Evolutionary conservation across 2,329 filamentous ascomycete genomes (phyloP).

Genomic region (Clarireedia paspali): DNA sequence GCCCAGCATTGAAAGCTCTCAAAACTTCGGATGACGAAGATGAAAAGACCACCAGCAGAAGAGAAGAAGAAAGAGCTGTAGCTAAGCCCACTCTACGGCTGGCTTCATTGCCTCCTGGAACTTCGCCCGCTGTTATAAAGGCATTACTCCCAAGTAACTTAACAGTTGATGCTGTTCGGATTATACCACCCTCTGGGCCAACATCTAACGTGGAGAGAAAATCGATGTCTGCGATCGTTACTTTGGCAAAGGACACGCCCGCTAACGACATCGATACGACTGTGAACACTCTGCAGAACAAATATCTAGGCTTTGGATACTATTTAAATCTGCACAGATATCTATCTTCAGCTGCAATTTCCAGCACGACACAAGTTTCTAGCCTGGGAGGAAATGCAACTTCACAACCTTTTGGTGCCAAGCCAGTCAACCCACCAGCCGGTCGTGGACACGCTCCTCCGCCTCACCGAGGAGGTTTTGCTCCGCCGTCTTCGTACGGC

Average conservation of each 20-base stretch:
- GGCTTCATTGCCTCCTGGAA: slow-evolving; percentile 52
- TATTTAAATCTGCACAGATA: slow-evolving; percentile 75
- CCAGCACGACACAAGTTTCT: slow-evolving; percentile 40
- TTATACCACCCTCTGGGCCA: slow-evolving; percentile 49
- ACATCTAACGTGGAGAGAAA: slow-evolving; percentile 53
- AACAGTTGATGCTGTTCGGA: slow-evolving; percentile 64
- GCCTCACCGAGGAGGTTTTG: slow-evolving; percentile 55
- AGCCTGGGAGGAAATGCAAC: slow-evolving; percentile 30
- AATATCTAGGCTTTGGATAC: slow-evolving; percentile 78
- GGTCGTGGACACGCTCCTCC: slow-evolving; percentile 41
- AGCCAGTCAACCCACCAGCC: slow-evolving; percentile 42
- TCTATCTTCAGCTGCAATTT: slow-evolving; percentile 68
- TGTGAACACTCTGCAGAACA: slow-evolving; percentile 72
- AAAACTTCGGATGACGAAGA: slow-evolving; percentile 33
- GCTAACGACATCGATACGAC: slow-evolving; percentile 75
- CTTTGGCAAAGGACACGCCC: slow-evolving; percentile 70
- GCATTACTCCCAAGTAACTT: slow-evolving; percentile 52
- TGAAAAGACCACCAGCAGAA: slow-evolving; percentile 30
- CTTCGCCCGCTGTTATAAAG: slow-evolving; percentile 52
- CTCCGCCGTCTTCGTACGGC: slow-evolving; percentile 68
- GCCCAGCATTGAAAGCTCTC: slow-evolving; percentile 19
- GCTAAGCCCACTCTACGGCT: slow-evolving; percentile 57
- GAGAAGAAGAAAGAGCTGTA: slow-evolving; percentile 48
- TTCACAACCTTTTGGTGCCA: slow-evolving; percentile 74
- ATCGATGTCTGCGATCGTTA: slow-evolving; percentile 71